These are phyloP conservation scores for Gyromitra esculenta DNA, from an alignment of 2,329 filamentous ascomycete species.

Conservation along the genomic window DNA sequence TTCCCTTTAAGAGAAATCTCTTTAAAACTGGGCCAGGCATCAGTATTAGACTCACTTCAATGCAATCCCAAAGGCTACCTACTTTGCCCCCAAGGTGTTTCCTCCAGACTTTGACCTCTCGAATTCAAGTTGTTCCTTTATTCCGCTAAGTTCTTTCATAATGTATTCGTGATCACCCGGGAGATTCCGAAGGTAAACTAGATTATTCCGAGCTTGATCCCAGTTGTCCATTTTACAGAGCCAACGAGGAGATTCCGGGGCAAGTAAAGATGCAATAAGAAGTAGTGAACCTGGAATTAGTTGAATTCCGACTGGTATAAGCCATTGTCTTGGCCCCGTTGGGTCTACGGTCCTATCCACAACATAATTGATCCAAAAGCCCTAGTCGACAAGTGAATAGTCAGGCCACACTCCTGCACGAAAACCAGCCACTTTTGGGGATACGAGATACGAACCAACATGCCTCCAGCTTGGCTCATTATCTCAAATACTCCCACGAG, in stretches of 20 bases:
- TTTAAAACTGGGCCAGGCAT: slow-evolving; percentile 51
- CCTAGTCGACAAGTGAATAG: slow-evolving; percentile 60
- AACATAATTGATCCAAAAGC: slow-evolving; percentile 71
- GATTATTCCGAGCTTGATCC: slow-evolving; percentile 57
- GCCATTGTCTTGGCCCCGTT: slow-evolving; percentile 68
- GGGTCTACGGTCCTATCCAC: slow-evolving; percentile 62
- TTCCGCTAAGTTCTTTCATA: slow-evolving; percentile 58
- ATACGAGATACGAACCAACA: slow-evolving; percentile 36
- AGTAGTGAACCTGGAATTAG: slow-evolving; percentile 60
- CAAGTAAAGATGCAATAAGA: slow-evolving; percentile 57
- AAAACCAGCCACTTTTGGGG: neutral
- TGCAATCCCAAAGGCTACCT: neutral
- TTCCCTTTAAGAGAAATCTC: slow-evolving; percentile 61
- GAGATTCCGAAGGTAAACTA: slow-evolving; percentile 60
- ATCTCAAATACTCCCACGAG: slow-evolving; percentile 70
- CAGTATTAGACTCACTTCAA: neutral
- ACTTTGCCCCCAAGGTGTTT: slow-evolving; percentile 32
- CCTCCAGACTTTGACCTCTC: slow-evolving; percentile 41
- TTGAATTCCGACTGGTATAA: slow-evolving; percentile 69
- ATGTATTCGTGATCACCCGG: slow-evolving; percentile 61
- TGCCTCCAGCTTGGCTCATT: slow-evolving; percentile 68
- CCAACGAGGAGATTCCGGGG: slow-evolving; percentile 59
- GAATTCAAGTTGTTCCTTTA: slow-evolving; percentile 48
- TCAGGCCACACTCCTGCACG: neutral
- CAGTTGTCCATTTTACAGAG: slow-evolving; percentile 55